Percentiles rank a stretch among this genome's conserved stretches.
These are phyloP conservation scores for Corchorus capsularis DNA, from an alignment of 345 rosid species.

Conservation along the genomic window DNA sequence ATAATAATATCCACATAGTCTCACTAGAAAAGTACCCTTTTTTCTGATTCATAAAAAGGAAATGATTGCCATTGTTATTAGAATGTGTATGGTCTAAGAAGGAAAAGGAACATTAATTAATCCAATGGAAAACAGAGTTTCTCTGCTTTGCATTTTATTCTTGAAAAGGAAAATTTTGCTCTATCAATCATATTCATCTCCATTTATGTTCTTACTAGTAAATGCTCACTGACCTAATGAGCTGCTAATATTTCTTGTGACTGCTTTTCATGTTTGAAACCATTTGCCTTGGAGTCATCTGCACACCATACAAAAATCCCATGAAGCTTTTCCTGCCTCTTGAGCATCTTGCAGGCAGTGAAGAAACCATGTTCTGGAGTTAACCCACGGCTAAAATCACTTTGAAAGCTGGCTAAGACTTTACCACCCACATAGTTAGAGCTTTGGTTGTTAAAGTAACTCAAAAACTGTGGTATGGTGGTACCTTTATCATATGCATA, in stretches of 20 bases:
- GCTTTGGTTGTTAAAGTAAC: conserved; percentile 38
- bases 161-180: too few species aligned
- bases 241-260: conserved; percentile 39
- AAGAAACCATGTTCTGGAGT: conserved; percentile 48
- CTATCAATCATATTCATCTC: background rate
- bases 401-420: conserved; percentile 47
- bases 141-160: too few species aligned
- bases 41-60: too few species aligned
- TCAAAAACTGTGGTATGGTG: conserved; percentile 41
- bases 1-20: too few species aligned
- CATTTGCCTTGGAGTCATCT: conserved; percentile 50
- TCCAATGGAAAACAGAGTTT: too few species aligned
- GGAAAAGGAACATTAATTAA: too few species aligned
- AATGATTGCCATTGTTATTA: too few species aligned
- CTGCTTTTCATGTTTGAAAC: conserved; percentile 41
- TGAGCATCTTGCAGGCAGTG: conserved; percentile 40
- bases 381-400: conserved; percentile 48
- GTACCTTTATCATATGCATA: conserved; percentile 51
- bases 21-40: too few species aligned
- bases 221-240: background rate
- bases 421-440: conserved; percentile 44
- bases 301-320: conserved; percentile 64
- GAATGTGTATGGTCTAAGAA: too few species aligned
- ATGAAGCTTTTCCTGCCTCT: conserved; percentile 33
- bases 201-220: background rate